phyloP scores from a whole-genome alignment of 352 stramenopile genomes.

The Globisporangium rhizosaccharum region DNA sequence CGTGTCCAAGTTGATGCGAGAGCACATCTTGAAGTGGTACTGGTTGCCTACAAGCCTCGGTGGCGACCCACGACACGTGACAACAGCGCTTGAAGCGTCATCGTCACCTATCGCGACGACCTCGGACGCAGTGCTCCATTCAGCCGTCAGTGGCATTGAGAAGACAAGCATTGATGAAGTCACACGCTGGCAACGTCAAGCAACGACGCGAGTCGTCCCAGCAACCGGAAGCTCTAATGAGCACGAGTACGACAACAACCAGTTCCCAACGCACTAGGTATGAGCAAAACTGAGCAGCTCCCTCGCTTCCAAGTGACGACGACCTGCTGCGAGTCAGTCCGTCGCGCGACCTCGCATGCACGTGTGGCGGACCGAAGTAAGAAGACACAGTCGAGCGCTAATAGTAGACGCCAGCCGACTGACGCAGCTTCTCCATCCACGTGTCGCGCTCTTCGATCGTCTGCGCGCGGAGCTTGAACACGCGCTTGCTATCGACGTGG shows the following conservation, averaged over 20 bases:
- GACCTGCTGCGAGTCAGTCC: neutral
- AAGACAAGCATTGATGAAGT: too few species aligned
- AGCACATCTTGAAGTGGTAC: constrained; percentile 8
- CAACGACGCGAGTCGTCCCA: too few species aligned
- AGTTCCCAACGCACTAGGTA: too few species aligned
- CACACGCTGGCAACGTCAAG: too few species aligned
- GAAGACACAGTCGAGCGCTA: neutral
- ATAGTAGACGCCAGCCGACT: constrained; percentile 41
- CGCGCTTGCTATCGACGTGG: constrained; percentile 56
- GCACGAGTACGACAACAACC: too few species aligned
- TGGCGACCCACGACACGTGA: neutral
- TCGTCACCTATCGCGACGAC: too few species aligned
- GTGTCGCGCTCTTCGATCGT: constrained; percentile 78
- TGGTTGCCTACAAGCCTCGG: neutral
- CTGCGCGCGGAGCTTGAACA: constrained; percentile 81
- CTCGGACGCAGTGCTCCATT: too few species aligned
- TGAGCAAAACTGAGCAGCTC: too few species aligned
- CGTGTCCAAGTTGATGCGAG: neutral
- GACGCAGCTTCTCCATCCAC: constrained; percentile 75
- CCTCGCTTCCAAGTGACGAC: too few species aligned
- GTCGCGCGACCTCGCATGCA: neutral
- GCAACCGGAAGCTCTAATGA: too few species aligned
- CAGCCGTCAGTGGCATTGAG: too few species aligned
- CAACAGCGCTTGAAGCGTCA: too few species aligned
- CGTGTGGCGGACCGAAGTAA: neutral